Evolutionary conservation across 2,329 filamentous ascomycete genomes (phyloP), one percentile per base, ranked within the genome.

Genomic region (Scedosporium aurantiacum): DNA sequence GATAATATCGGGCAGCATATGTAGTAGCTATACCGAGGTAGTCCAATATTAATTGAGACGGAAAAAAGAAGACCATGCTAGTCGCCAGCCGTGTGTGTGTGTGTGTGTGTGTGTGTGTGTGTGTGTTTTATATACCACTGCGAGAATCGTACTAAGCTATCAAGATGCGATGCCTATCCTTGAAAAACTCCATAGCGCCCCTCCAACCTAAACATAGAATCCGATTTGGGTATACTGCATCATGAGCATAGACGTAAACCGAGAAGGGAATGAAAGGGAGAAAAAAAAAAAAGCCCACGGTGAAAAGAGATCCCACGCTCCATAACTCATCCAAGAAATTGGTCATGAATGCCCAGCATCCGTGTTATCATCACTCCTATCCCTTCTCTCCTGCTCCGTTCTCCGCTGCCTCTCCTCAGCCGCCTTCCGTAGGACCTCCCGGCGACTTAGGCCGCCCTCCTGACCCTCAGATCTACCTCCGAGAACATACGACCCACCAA

Each of bases 401-500:
- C 61, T 56, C 40, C 55, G 57, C 57, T 58, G 27, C 64, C 85
- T 78, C 68, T 89, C 86, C 73, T 91, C 88, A 0, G 87, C 88
- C 4, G 88, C 89, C 16, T 32, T 54, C 16, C 59, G 32, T n/a
- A 94, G 77, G 41, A 91, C 82, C 68, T 95, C 90, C 62, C 91
- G 81, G 64, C 89, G 78, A 66, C 78, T 88, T 72, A 90, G 69
- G n/a, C 78, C 47, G n/a, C 10, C 73, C 47, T 65, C 70, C 2
- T 74, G 73, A 63, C 73, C 79, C 59, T 79, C 81, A 7, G 74
- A 40, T n/a, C 73, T 1, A 73, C 80, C 82, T 41, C 87, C 87
- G 14, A 91, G 78, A 16, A 91, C 86, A 72, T 89, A 93, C 68
- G 90, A 85, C 1, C 90, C 90, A 4, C 90, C 90, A 0, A 82